Evolutionary conservation across 192 early-diverging fungal species (phyloP).

Genomic region (Obelidium mucronatum): DNA sequence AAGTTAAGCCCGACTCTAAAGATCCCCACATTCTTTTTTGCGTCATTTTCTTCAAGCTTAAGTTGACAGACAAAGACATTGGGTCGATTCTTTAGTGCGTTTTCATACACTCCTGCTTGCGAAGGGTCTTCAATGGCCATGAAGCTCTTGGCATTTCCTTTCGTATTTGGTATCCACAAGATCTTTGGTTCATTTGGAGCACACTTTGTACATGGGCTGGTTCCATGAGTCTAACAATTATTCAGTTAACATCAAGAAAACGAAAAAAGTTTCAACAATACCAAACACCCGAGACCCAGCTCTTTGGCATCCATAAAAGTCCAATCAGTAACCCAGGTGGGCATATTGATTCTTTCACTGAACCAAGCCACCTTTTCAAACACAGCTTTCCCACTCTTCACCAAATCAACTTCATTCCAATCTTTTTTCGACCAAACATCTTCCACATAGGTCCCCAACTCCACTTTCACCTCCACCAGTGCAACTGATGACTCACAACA

Average conservation of each 20-base stretch:
- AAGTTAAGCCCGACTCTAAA: slow-evolving; percentile 51
- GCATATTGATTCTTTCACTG: slow-evolving; percentile 42
- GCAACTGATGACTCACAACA: slow-evolving; percentile 9
- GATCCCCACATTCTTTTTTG: slow-evolving; percentile 16
- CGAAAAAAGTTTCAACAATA: neutral
- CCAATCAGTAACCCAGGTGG: slow-evolving; percentile 44
- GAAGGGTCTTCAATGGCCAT: slow-evolving; percentile 47
- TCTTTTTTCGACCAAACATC: slow-evolving; percentile 37
- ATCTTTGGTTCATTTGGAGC: slow-evolving; percentile 48
- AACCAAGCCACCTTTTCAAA: slow-evolving; percentile 55
- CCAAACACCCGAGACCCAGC: slow-evolving; percentile 9
- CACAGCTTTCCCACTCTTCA: slow-evolving; percentile 39
- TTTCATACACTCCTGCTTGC: slow-evolving; percentile 53
- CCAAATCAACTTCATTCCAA: slow-evolving; percentile 47
- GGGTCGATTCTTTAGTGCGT: slow-evolving; percentile 51
- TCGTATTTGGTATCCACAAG: slow-evolving; percentile 36
- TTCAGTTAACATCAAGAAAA: slow-evolving; percentile 8
- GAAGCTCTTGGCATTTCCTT: slow-evolving; percentile 30
- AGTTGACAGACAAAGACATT: slow-evolving; percentile 49
- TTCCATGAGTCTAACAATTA: slow-evolving; percentile 13
- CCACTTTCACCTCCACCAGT: slow-evolving; percentile 29
- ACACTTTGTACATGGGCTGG: slow-evolving; percentile 45
- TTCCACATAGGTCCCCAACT: slow-evolving; percentile 33
- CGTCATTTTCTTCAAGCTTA: neutral
- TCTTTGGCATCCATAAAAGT: slow-evolving; percentile 34